Conservation (phyloP, 192 early-diverging fungal species). For the Coemansia sp. region DNA sequence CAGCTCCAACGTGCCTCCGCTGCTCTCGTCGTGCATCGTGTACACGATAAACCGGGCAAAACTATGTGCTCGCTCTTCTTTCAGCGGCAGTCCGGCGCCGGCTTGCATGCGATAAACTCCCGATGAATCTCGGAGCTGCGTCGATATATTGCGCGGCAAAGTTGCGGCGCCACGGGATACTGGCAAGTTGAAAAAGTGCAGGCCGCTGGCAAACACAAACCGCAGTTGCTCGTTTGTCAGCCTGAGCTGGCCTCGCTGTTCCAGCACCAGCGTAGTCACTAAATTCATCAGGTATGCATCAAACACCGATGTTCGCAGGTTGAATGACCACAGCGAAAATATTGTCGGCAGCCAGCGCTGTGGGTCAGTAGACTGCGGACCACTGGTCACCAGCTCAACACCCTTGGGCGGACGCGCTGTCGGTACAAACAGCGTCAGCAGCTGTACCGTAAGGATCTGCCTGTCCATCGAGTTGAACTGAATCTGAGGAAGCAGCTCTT, state of each 20-base stretch:
- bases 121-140: constrained; percentile 29
- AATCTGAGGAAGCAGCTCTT: constrained; percentile 73
- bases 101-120: constrained; percentile 35
- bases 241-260: constrained; percentile 32
- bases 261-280: constrained; percentile 65
- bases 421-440: constrained; percentile 71
- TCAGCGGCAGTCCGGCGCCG: constrained; percentile 33
- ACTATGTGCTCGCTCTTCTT: constrained; percentile 45
- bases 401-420: constrained; percentile 20
- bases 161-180: constrained; percentile 18
- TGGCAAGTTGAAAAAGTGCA: constrained; percentile 49
- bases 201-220: constrained; percentile 53
- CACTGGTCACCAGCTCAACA: constrained; percentile 12
- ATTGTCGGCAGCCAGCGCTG: constrained; percentile 76
- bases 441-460: constrained; percentile 58
- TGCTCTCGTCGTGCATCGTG: constrained; percentile 62
- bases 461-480: constrained; percentile 69
- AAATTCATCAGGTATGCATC: constrained; percentile 73
- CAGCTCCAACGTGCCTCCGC: constrained; percentile 58
- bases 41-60: constrained; percentile 81
- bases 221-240: constrained; percentile 45
- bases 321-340: constrained; percentile 80
- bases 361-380: constrained; percentile 33
- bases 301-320: constrained; percentile 59
- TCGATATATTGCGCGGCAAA: constrained; percentile 24